Percentiles rank a stretch among this genome's conserved stretches.
Evolutionary conservation across 306 rosid genomes (phyloP).

Genomic region (Lupinus albus): DNA sequence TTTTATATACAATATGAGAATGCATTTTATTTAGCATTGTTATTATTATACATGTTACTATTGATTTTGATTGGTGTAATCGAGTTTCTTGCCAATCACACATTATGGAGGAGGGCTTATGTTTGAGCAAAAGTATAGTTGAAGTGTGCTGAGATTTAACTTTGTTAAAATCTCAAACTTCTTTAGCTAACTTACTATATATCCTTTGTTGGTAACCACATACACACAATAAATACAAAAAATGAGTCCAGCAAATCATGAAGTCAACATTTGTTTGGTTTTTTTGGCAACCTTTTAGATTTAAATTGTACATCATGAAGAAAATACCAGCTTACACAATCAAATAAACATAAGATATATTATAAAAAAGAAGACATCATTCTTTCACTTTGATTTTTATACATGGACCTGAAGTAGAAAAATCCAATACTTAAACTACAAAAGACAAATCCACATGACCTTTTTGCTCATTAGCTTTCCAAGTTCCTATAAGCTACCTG

Average conservation of each 20-base stretch:
- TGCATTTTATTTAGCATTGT: neutral
- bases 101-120: no score
- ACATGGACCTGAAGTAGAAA: neutral
- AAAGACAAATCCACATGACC: constrained; percentile 1
- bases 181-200: no score
- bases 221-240: neutral
- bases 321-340: neutral
- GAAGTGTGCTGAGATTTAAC: no score
- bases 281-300: neutral
- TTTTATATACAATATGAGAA: neutral
- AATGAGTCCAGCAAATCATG: neutral
- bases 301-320: neutral
- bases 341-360: neutral
- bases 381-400: neutral
- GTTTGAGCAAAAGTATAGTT: no score
- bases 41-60: neutral
- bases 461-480: neutral
- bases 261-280: neutral
- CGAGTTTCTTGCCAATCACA: no score
- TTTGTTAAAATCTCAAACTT: no score
- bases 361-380: neutral
- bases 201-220: no score
- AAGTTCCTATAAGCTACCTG: neutral
- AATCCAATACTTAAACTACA: neutral
- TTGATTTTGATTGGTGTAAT: neutral